phyloP scores from a whole-genome alignment of 202 grass and related monocot genomes.

The Schoenoplectus triqueter region DNA sequence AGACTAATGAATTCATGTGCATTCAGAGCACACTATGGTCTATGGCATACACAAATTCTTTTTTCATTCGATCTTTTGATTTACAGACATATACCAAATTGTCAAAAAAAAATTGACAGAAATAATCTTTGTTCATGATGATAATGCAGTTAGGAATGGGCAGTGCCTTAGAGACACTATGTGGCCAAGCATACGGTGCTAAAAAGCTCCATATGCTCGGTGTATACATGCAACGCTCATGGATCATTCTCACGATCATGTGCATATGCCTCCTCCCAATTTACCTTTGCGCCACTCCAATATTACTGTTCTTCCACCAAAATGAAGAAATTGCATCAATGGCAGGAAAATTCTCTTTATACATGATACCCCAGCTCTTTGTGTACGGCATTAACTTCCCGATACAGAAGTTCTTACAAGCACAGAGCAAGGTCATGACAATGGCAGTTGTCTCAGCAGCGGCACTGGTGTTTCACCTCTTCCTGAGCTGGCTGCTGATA shows the following conservation, averaged over 20 bases:
- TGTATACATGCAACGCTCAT: conserved; percentile 84
- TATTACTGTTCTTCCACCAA: conserved; percentile 69
- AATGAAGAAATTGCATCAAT: conserved; percentile 41
- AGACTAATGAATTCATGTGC: no score
- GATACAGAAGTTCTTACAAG: conserved; percentile 68
- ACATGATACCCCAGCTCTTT: conserved; percentile 92
- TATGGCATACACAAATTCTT: no score
- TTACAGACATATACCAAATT: no score
- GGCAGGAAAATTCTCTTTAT: conserved; percentile 49
- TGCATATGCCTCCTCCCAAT: conserved; percentile 54
- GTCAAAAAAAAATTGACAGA: background rate
- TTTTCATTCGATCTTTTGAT: no score
- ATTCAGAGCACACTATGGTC: no score
- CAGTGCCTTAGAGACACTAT: conserved; percentile 81
- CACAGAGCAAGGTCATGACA: conserved; percentile 48
- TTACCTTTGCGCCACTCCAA: conserved; percentile 48
- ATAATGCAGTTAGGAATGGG: conserved; percentile 61
- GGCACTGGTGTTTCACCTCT: conserved; percentile 53
- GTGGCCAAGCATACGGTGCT: conserved; percentile 76
- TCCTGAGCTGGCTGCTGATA: conserved; percentile 59
- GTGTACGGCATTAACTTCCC: conserved; percentile 72
- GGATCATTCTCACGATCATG: conserved; percentile 61
- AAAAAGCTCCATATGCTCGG: conserved; percentile 62
- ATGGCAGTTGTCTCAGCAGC: conserved; percentile 55
- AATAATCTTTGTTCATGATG: background rate